Base-by-base conservation (phyloP, 768 basidiomycete species). In the Pleurotus cornucopiae region DNA sequence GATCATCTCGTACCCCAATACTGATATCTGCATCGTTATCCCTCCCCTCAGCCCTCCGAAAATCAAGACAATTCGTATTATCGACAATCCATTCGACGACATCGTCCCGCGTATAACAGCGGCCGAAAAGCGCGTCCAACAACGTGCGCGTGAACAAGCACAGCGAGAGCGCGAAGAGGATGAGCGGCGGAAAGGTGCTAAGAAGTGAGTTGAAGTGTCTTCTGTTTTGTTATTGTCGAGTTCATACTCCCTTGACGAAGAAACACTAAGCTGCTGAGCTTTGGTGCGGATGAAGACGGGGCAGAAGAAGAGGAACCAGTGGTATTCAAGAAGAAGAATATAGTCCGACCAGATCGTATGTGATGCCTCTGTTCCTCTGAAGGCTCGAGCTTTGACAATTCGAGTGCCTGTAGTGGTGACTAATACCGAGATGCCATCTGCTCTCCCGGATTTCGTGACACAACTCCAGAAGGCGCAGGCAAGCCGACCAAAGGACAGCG, bases 61-160 rank as follows among this genome's bases (percentile, higher is more conserved):
- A 67, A 96, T 99, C 67, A 89, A 86, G 62, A 81, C 81, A 1
- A 78, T 96, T 25, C 83, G 86, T 7, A 89, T 99, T 52, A 66
- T 93, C 26, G 94, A 97, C 53, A 96, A 98, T 66, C 96, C 97
- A 0, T 98, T 97, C 67, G 83, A 88, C 54, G 95, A 98, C 65
- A 97, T 98, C 61, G 81, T 94, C 38, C 96, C 96, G 4, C 86
- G 97, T 21, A 99, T 98, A 58, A 99, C 97, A 1, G 94, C 94
- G 1, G 92, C 85, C 2, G 97, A 98, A 72, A 88, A 89, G 59
- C 81, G 86, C 40, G 86, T 78, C 0, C 97, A 99, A 67, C 87
- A 87, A 59, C 80, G 80, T 54, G 96, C 95, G 2, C 81, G 84
- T 40, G 86, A 92, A 64, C 78, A 84, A 58, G 85, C 82, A 1